A percentile compares a stretch with the other conserved stretches of the same genome.
Evolutionary conservation across 345 rosid genomes (phyloP).

Genomic region (Alliaria petiolata): DNA sequence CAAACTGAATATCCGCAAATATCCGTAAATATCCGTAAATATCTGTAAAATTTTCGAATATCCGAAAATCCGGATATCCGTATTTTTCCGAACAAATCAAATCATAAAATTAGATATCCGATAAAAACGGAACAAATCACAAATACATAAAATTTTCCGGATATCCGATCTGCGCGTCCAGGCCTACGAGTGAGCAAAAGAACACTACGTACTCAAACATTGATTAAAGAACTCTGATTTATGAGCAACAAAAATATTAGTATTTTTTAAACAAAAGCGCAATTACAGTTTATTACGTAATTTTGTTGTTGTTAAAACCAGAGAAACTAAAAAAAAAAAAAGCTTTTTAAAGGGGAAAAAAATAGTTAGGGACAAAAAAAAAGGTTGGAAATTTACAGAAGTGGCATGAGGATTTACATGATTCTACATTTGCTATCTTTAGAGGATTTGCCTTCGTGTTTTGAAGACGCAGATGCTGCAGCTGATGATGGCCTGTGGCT

Average conservation of each 20-base stretch:
- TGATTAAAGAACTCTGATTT: not conserved
- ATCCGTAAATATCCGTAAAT: too few relatives aligned
- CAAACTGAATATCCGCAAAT: too few relatives aligned
- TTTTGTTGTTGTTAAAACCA: not conserved
- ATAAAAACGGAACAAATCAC: too few relatives aligned
- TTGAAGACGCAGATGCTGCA: constrained; percentile 38
- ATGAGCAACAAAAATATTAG: constrained; percentile 16
- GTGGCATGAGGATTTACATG: constrained; percentile 47
- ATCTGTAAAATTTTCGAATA: too few relatives aligned
- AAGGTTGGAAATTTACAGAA: constrained; percentile 24
- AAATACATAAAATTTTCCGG: too few relatives aligned
- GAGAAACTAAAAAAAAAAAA: not conserved
- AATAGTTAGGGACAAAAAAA: not conserved
- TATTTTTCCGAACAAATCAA: too few relatives aligned
- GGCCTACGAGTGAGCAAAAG: too few relatives aligned
- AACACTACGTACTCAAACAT: too few relatives aligned
- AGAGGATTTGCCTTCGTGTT: constrained; percentile 52
- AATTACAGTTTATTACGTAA: constrained; percentile 16
- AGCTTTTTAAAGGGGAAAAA: not conserved
- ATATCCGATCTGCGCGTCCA: too few relatives aligned
- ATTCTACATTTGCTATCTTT: constrained; percentile 65
- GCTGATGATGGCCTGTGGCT: constrained; percentile 48
- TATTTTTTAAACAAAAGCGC: not conserved
- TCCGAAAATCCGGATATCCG: too few relatives aligned
- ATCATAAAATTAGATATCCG: too few relatives aligned